Evolutionary conservation across 192 early-diverging fungal genomes (phyloP), one percentile per base, ranked within the genome.

Genomic region (Mortierella claussenii): DNA sequence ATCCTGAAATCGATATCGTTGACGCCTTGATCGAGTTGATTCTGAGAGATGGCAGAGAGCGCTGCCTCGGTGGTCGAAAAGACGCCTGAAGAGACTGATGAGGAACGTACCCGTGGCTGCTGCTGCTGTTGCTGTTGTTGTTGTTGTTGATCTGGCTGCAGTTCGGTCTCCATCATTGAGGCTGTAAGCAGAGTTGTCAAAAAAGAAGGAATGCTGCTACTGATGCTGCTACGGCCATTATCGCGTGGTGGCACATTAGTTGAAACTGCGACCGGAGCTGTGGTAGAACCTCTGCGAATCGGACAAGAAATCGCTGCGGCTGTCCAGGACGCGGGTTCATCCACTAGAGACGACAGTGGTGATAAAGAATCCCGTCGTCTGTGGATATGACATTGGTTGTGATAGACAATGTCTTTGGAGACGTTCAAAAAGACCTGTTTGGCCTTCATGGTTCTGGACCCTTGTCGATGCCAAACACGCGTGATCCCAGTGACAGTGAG

Each of bases 1-100:
- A 75, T 58, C 12, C 34, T 21, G 13, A 75, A 75, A 36, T 65
- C 71, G 4, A 75, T 66, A 33, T 75, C 71, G 40, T 75, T 75
- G 15, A 75, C 63, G 20, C 71, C 71, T 30, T 50, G 33, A 0
- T 30, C 28, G 21, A 75, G 26, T 15, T 63, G 60, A 43, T 71
- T 71, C 12, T 55, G 55, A 30, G 18, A n/a, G 7, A n/a, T 32
- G 11, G 46, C 24, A 34, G 59, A 26, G 21, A 31, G 31, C 20
- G 45, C 9, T 24, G 28, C 32, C 23, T 9, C 32, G 11, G 4
- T 30, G 13, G 56, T 45, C 26, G 13, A 6, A 28, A 10, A 45
- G 56, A 21, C 2, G 34, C n/a, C 21, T n/a, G n/a, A n/a, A 0
- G 56, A 59, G 26, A 32, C 26, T 21, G 23, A 26, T 49, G 23